These are phyloP conservation scores for Acacia confusa DNA, from an alignment of 306 rosid species.

Conservation along the genomic window DNA sequence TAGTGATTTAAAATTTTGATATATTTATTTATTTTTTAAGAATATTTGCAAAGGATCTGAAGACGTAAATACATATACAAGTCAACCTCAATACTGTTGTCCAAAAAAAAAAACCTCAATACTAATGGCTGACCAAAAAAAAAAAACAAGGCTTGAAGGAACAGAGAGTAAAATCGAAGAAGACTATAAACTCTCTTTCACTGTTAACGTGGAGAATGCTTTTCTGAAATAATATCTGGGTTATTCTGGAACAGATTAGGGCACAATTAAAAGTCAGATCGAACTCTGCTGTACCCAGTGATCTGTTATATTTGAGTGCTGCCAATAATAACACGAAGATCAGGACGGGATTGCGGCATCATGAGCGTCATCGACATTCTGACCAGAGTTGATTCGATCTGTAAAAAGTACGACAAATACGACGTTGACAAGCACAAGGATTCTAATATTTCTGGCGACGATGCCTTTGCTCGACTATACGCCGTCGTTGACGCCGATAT, in stretches of 20 bases:
- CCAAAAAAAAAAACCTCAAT: no score
- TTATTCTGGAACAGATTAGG: not conserved
- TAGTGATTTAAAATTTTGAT: no score
- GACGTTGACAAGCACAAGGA: conserved; percentile 81
- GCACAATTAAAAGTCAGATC: conserved; percentile 23
- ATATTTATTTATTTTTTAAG: no score
- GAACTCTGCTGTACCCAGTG: not conserved
- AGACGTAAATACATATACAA: no score
- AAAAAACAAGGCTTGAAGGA: not conserved
- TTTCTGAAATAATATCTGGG: not conserved
- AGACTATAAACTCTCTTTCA: not conserved
- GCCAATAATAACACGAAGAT: not conserved
- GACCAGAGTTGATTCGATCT: conserved; percentile 93
- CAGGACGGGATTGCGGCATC: conserved; percentile 22
- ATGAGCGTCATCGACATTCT: conserved; percentile 96
- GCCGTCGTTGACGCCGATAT: conserved; percentile 73
- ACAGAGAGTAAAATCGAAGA: not conserved
- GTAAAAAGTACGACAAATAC: conserved; percentile 91
- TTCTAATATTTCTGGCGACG: conserved; percentile 84
- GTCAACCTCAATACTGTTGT: no score
- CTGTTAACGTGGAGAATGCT: not conserved
- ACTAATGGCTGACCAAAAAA: not conserved
- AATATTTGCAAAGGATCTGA: no score
- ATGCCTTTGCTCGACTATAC: conserved; percentile 90
- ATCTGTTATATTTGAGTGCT: not conserved